A percentile compares a stretch with the other conserved stretches of the same genome.
phyloP scores from a whole-genome alignment of 2,329 filamentous ascomycete genomes.

The Cladophialophora bantiana region DNA sequence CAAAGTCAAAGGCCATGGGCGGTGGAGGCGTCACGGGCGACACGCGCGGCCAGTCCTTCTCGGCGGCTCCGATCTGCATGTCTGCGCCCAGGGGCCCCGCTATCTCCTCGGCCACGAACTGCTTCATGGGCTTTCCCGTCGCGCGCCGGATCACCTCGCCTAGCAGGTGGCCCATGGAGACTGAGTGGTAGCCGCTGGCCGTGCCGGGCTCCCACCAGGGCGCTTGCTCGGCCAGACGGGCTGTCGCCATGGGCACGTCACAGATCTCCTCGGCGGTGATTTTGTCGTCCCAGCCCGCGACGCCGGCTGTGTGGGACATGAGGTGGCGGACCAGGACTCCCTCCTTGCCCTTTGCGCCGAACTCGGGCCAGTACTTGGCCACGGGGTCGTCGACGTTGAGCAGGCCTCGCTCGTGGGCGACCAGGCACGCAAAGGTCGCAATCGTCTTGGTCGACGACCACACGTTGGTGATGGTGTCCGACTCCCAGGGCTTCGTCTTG shows the following conservation, averaged over 20 bases:
- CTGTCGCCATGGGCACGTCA: conserved; percentile 43
- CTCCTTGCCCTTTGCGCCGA: conserved; percentile 52
- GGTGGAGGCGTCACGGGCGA: conserved; percentile 46
- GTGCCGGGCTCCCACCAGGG: conserved; percentile 57
- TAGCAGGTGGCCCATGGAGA: conserved; percentile 52
- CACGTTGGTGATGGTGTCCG: conserved; percentile 42
- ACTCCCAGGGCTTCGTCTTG: conserved; percentile 38
- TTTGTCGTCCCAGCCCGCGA: conserved; percentile 46
- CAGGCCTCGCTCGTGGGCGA: conserved; percentile 52
- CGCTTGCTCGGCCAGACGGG: conserved; percentile 50
- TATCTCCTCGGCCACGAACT: conserved; percentile 56
- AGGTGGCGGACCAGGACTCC: conserved; percentile 51
- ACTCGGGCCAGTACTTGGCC: conserved; percentile 57
- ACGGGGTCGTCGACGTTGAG: conserved; percentile 50
- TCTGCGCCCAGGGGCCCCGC: conserved; percentile 54
- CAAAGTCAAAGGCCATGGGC: conserved; percentile 31
- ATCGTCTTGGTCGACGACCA: conserved; percentile 54
- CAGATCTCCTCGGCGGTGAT: conserved; percentile 46
- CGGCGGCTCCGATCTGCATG: conserved; percentile 54
- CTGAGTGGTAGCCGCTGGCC: conserved; percentile 52
- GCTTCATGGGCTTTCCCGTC: conserved; percentile 51
- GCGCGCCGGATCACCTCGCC: conserved; percentile 54
- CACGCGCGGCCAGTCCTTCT: conserved; percentile 53
- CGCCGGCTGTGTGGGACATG: conserved; percentile 51
- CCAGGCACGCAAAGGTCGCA: conserved; percentile 47